These are phyloP conservation scores for Aquanectria penicillioides DNA, from an alignment of 2,329 filamentous ascomycete genomes.

Conservation along the genomic window DNA sequence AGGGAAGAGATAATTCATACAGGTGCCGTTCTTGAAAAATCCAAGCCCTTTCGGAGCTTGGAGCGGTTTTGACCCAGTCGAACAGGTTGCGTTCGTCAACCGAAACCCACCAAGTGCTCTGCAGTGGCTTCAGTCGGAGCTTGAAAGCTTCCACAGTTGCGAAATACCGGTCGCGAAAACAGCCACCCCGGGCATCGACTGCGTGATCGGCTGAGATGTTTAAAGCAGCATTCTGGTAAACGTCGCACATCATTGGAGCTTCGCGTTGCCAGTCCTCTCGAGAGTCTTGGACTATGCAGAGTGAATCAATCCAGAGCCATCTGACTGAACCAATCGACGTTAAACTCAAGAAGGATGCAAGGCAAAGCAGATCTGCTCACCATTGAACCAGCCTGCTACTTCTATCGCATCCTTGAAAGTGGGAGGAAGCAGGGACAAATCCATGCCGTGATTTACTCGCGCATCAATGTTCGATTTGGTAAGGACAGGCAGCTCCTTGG, in stretches of 20 bases:
- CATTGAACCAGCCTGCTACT: background rate
- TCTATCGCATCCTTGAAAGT: background rate
- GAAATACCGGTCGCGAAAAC: background rate
- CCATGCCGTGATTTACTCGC: background rate
- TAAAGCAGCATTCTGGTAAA: background rate
- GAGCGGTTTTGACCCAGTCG: background rate
- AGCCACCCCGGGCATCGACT: background rate
- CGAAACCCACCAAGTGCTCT: background rate
- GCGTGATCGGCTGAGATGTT: background rate
- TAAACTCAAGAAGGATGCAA: background rate
- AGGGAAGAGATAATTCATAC: no score
- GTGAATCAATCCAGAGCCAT: slow-evolving; percentile 1
- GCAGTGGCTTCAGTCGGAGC: background rate
- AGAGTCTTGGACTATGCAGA: background rate
- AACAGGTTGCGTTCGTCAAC: background rate
- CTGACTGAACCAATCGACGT: background rate
- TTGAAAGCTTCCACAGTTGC: background rate
- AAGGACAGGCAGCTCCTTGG: background rate
- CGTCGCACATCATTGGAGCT: background rate
- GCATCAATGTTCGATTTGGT: background rate
- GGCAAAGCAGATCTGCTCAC: background rate
- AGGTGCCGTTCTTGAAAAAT: background rate
- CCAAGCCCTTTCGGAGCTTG: background rate
- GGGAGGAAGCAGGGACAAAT: background rate
- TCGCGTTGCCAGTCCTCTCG: background rate